Evolutionary conservation across 2,329 filamentous ascomycete species (phyloP), one percentile per base, ranked within the genome.

Genomic region (Xylaria sp.): DNA sequence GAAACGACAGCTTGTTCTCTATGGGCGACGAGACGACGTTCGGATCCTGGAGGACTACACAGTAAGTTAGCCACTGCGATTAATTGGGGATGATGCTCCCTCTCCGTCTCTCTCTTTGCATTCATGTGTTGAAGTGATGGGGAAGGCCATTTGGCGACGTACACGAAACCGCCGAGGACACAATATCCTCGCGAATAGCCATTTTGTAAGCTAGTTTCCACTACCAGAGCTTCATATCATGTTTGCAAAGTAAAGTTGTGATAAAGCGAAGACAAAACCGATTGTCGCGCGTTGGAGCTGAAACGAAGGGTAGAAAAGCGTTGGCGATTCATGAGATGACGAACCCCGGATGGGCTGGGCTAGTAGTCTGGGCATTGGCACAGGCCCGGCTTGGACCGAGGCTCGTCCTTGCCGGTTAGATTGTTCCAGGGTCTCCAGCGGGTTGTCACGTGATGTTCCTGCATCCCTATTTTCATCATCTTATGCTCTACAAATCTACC

Each of bases 1-100:
- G 84, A 71, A 99, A 99, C 8, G 93, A 91, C 63, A 98, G 86
- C 68, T 92, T 89, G 78, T 95, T 97, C 74, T 98, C 95, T 65
- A 97, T 81, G n/a, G 95, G 90, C 4, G 95, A 94, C 9, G 88
- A 87, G 38, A 92, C 88, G 70, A 99, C 94, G 54, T 90, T 96
- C 11, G 95, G 94, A 76, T 99, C 95, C 80, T 96, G 92, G 64
- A 99, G 88, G 78, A 99, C 92, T 94, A 73, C 40, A 55, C 28
- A 15, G 63, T 50, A 63, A 47, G 23, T 60, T 55, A 60, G 57
- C 33, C 7, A 63, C 61, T 53, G 62, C 31, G 51, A 21, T 65
- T 66, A 40, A 19, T 58, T 35, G 46, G 47, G 51, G 57, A 37
- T 43, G 25, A 57, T 47, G 38, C 14, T 40, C 25, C 47, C 46